phyloP scores from a whole-genome alignment of 2,329 filamentous ascomycete genomes.

The Fusarium coffeatum region DNA sequence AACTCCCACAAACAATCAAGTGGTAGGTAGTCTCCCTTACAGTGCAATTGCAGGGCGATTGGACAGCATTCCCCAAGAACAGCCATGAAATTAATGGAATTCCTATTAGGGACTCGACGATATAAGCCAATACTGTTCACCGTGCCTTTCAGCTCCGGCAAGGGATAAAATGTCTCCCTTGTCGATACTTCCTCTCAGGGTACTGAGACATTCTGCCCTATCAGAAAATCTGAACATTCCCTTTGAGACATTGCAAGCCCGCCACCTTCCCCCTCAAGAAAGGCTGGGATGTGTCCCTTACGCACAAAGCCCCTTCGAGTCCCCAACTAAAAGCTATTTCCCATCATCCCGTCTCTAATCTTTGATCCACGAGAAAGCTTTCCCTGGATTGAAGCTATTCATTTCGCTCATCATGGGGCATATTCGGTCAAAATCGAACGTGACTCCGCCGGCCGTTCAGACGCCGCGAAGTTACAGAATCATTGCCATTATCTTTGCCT shows the following conservation, averaged over 20 bases:
- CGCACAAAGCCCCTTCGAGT: rapidly evolving
- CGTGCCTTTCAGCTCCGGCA: neutral
- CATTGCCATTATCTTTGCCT: rapidly evolving
- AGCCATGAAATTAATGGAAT: neutral
- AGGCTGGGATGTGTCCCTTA: neutral
- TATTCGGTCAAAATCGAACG: neutral
- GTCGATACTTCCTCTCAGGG: neutral
- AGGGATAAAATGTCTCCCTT: neutral
- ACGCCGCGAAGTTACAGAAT: neutral
- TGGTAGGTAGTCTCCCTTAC: neutral
- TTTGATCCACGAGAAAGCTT: rapidly evolving
- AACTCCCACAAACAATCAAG: neutral
- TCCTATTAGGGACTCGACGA: neutral
- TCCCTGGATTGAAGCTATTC: neutral
- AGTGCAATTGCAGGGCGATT: too few species aligned
- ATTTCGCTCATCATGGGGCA: neutral
- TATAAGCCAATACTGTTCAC: too few species aligned
- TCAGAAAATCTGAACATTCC: too few species aligned
- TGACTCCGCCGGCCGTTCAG: neutral
- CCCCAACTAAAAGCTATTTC: neutral
- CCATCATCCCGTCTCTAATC: neutral
- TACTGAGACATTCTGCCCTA: neutral
- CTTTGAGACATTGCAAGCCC: neutral
- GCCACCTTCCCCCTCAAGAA: neutral
- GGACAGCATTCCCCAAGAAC: neutral